Evolutionary conservation across 345 rosid species (phyloP).

Genomic region (Ceriops tagal): DNA sequence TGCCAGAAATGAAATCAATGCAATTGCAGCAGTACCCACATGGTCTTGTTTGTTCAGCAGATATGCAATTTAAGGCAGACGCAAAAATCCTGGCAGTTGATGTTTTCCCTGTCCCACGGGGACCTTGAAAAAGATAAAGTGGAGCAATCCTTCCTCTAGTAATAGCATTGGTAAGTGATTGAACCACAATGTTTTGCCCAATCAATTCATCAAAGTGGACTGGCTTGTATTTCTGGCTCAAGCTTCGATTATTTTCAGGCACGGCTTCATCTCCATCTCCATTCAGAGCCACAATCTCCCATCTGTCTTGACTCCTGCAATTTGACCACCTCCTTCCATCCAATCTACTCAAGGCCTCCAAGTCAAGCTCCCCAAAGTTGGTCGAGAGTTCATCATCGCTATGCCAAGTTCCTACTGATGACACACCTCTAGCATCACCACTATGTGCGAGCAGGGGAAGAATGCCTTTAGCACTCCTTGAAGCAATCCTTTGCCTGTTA

Average conservation of each 20-base stretch:
- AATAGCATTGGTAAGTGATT: constrained; percentile 69
- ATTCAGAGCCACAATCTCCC: constrained; percentile 53
- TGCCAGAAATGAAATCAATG: constrained; percentile 68
- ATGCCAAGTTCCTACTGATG: constrained; percentile 62
- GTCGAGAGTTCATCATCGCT: constrained; percentile 93
- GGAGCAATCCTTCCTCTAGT: constrained; percentile 80
- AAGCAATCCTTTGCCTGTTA: constrained; percentile 47
- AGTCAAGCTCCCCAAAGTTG: constrained; percentile 85
- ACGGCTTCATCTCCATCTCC: constrained; percentile 62
- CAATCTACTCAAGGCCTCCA: constrained; percentile 97
- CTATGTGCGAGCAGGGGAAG: constrained; percentile 71
- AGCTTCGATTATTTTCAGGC: constrained; percentile 58
- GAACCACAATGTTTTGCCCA: constrained; percentile 90
- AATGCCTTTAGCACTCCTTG: constrained; percentile 64
- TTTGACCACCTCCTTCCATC: constrained; percentile 98
- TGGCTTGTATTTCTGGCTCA: constrained; percentile 89
- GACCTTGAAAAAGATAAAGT: constrained; percentile 93
- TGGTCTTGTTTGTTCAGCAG: constrained; percentile 69
- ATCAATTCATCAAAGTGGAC: constrained; percentile 74
- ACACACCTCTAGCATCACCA: constrained; percentile 66
- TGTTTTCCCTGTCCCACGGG: constrained; percentile 93
- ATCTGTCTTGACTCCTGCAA: constrained; percentile 84
- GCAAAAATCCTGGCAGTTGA: constrained; percentile 86
- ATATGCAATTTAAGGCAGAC: constrained; percentile 75
- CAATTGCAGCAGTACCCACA: constrained; percentile 85